A percentile compares a stretch with the other conserved stretches of the same genome.
phyloP scores from a whole-genome alignment of 2,329 filamentous ascomycete species.

The Coniochaeta sp. region DNA sequence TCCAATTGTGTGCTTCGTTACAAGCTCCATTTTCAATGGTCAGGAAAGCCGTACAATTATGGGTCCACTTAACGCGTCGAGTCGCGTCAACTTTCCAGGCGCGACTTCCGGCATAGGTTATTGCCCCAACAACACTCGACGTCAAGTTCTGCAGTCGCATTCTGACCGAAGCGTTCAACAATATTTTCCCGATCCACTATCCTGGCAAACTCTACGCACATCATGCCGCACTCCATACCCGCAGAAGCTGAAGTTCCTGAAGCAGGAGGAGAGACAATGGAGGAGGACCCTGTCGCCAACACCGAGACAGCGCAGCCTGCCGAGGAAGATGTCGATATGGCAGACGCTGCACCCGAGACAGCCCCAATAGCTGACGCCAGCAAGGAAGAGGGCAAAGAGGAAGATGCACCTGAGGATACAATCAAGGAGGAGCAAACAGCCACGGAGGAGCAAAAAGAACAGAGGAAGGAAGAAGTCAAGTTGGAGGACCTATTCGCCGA shows the following conservation, averaged over 20 bases:
- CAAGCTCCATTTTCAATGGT: no score
- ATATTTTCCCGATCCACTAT: no score
- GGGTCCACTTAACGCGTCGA: background rate
- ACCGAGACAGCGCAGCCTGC: slow-evolving; percentile 21
- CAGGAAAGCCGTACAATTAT: no score
- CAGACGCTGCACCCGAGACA: background rate
- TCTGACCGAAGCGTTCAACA: no score
- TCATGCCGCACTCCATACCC: slow-evolving; percentile 40
- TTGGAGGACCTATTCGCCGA: slow-evolving; percentile 55
- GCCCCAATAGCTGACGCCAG: background rate
- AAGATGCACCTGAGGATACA: no score
- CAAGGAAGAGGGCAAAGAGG: no score
- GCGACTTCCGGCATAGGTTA: background rate
- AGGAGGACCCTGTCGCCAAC: background rate
- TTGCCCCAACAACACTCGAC: no score
- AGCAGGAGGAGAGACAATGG: background rate
- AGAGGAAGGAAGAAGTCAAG: slow-evolving; percentile 38
- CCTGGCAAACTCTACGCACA: no score
- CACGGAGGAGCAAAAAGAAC: slow-evolving; percentile 1
- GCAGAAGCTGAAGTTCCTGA: slow-evolving; percentile 20
- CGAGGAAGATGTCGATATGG: slow-evolving; percentile 32
- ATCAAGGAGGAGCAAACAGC: background rate
- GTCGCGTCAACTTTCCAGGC: background rate
- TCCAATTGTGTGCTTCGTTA: no score
- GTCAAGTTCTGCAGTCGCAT: no score